Base-by-base conservation (phyloP, 495 filamentous ascomycete species). In the Arthonia radiata region DNA sequence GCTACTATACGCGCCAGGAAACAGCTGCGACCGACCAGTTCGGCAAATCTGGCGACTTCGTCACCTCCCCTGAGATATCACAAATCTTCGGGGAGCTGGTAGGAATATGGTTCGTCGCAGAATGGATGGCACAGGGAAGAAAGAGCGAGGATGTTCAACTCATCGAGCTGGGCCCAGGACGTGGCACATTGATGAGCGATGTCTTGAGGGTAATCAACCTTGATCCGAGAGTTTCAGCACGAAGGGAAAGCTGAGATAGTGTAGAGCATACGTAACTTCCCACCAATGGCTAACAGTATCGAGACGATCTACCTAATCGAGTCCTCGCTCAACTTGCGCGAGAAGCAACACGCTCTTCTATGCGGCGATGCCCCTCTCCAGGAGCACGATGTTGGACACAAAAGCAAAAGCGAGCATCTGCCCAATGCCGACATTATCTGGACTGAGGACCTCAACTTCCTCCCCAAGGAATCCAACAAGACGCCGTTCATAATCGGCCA, bases 131-230 rank as follows among this genome's bases (percentile, higher is more conserved):
- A 15, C 86, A 94, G 43, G 82, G 80, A 5, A 54, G 59, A 27
- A 65, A 52, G 26, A 65, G 44, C 28, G 57, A 57, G 18, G 72
- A 74, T 14, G 66, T 92, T 11, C 70, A 93, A 37, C 48, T 97
- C 30, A 73, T 97, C 37, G 86, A 97, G 44, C 66, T 93, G 34
- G 86, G 86, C 0, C 86, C 86, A 11, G 86, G 86, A 11, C 70
- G 86, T 44, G 86, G 86, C 23, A 97, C 86, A 7, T 53, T 97
- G 39, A 94, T 97, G 86, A 76, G 76, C 56, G 86, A 97, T 61
- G 75, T 92, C 55, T 48, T 94, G 37, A 59, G 86, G 36, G 82
- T 89, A 55, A 45, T 64, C 25, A 23, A 22, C 7, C 19, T 7
- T 11, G 19, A 22, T 6, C 19, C 6, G 19, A 6, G 19, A 22